Evolutionary conservation across 176 grass and related monocot genomes (phyloP).

Genomic region (Carex myosuroides): DNA sequence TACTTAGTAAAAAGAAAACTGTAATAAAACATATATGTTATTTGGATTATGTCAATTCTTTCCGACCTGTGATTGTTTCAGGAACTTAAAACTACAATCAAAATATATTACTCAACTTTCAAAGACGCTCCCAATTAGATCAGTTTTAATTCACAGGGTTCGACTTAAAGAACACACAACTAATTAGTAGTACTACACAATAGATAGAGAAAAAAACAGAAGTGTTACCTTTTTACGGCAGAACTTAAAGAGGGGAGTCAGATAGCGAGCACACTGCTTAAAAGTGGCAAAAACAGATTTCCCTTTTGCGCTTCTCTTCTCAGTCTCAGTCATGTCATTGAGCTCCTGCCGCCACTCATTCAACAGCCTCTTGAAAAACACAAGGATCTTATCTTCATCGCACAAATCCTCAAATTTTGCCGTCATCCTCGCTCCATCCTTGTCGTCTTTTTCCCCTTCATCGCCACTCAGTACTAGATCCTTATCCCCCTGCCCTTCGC

Average conservation of each 20-base stretch:
- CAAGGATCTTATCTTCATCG: constrained; percentile 80
- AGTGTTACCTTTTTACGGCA: constrained; percentile 79
- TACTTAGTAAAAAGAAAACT: neutral
- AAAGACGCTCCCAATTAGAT: neutral
- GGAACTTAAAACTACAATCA: neutral
- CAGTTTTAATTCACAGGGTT: neutral
- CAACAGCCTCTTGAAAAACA: constrained; percentile 76
- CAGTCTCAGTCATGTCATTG: constrained; percentile 63
- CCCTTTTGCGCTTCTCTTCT: constrained; percentile 72
- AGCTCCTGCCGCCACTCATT: constrained; percentile 94
- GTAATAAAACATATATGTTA: neutral
- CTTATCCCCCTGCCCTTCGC: constrained; percentile 21
- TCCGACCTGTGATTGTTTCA: neutral
- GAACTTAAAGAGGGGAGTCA: constrained; percentile 81
- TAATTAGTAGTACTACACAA: neutral
- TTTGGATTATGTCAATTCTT: neutral
- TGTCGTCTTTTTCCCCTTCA: constrained; percentile 42
- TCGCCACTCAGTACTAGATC: constrained; percentile 32
- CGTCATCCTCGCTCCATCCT: constrained; percentile 57
- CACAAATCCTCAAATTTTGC: constrained; percentile 75
- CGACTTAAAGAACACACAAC: neutral
- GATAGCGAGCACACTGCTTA: constrained; percentile 81
- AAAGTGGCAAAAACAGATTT: constrained; percentile 87
- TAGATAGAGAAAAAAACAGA: neutral
- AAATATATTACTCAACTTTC: neutral